These are phyloP conservation scores for Cyberlindnera euphorbiiphila DNA, from an alignment of 805 yeast species.

Conservation along the genomic window DNA sequence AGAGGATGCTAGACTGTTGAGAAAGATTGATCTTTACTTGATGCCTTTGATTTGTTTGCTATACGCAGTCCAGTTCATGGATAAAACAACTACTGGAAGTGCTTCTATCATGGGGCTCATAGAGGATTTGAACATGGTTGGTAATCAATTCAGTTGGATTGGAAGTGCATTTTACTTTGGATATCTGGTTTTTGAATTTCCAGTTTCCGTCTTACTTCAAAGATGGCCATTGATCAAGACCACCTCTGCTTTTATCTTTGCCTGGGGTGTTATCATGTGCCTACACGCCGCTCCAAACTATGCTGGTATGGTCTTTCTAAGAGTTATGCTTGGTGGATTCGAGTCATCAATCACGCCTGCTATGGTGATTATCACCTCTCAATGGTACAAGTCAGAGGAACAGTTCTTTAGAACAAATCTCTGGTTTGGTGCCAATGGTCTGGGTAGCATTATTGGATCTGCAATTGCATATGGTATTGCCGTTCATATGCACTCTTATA, in stretches of 20 bases:
- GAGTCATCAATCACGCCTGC: constrained; percentile 55
- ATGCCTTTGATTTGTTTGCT: constrained; percentile 6
- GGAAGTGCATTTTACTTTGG: constrained; percentile 62
- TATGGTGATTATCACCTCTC: constrained; percentile 49
- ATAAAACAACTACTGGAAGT: constrained; percentile 20
- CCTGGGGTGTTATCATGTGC: constrained; percentile 57
- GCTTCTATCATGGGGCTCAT: constrained; percentile 51
- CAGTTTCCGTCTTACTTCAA: constrained; percentile 44
- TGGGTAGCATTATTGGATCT: constrained; percentile 45
- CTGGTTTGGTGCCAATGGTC: constrained; percentile 42
- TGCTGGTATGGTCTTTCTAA: constrained; percentile 38
- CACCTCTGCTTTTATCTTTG: constrained; percentile 41
- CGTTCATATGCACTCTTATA: constrained; percentile 32
- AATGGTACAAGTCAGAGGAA: constrained; percentile 50
- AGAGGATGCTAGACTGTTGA: constrained; percentile 2
- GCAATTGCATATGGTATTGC: constrained; percentile 54
- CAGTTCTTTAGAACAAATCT: constrained; percentile 40
- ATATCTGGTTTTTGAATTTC: too few species aligned
- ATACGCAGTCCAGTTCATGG: constrained; percentile 6
- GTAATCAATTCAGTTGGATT: constrained; percentile 45
- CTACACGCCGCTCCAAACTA: constrained; percentile 39
- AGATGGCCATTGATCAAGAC: constrained; percentile 52
- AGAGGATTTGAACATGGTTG: constrained; percentile 42
- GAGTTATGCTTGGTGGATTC: constrained; percentile 47
- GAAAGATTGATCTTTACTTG: constrained; percentile 8